Evolutionary conservation across 1,139 yeast species (phyloP).

Genomic region (Geotrichum siamense): DNA sequence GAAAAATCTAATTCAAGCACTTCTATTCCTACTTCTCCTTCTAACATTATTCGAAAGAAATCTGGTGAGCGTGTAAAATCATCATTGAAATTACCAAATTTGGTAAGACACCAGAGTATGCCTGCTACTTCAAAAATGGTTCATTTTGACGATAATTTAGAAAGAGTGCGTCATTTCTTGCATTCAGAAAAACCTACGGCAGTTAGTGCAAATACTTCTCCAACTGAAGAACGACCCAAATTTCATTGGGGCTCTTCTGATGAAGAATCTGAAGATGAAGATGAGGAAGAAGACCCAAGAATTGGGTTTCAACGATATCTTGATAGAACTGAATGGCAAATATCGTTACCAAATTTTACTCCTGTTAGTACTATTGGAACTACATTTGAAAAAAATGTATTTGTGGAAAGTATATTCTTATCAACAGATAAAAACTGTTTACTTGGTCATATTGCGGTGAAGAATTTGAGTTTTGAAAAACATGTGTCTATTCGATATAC

Average conservation of each 20-base stretch:
- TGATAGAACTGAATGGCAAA: conserved; percentile 41
- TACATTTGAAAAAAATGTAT: conserved; percentile 37
- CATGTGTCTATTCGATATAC: conserved; percentile 57
- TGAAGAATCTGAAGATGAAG: conserved; percentile 27
- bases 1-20: not conserved
- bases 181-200: conserved; percentile 69
- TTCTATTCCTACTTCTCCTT: conserved; percentile 5
- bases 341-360: conserved; percentile 43
- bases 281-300: conserved; percentile 29
- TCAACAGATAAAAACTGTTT: conserved; percentile 50
- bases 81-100: conserved; percentile 49
- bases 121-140: conserved; percentile 76
- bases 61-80: conserved; percentile 77
- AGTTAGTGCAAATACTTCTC: conserved; percentile 61
- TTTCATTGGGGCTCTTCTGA: conserved; percentile 30
- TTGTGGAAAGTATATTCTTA: conserved; percentile 58
- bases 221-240: conserved; percentile 27
- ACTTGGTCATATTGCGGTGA: conserved; percentile 69
- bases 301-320: conserved; percentile 21
- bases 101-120: conserved; percentile 52
- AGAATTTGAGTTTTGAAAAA: conserved; percentile 61
- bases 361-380: conserved; percentile 8
- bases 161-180: conserved; percentile 64
- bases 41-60: conserved; percentile 53
- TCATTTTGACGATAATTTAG: conserved; percentile 62